Conservation (phyloP, 768 basidiomycete genomes). For the Kwoniella sp. region DNA sequence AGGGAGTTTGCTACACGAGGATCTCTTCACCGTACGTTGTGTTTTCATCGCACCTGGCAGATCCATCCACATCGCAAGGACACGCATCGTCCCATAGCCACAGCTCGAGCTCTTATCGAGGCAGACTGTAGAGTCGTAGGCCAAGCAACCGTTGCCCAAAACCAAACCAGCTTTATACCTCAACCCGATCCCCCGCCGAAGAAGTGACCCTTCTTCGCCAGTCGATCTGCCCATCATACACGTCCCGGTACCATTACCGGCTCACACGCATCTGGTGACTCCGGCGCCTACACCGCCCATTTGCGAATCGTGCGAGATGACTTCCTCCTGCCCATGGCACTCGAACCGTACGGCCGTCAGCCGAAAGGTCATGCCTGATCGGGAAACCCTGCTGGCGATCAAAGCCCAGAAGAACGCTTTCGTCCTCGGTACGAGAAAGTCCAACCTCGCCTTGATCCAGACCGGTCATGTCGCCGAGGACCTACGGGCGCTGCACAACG, state of each 20-base stretch:
- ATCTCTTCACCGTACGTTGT: no score
- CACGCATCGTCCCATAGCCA: no score
- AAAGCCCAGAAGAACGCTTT: slow-evolving; percentile 15
- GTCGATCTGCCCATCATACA: neutral
- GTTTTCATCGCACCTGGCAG: no score
- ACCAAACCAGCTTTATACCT: no score
- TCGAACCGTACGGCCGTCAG: slow-evolving; percentile 11
- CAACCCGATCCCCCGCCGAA: no score
- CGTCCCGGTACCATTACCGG: slow-evolving; percentile 3
- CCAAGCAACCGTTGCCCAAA: no score
- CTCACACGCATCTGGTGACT: slow-evolving; percentile 1
- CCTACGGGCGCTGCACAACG: slow-evolving; percentile 60
- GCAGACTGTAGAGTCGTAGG: no score
- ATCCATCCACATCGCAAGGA: no score
- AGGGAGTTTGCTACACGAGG: no score
- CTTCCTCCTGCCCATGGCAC: slow-evolving; percentile 13
- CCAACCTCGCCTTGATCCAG: slow-evolving; percentile 84
- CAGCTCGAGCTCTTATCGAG: no score
- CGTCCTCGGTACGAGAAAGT: slow-evolving; percentile 73
- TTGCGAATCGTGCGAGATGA: slow-evolving; percentile 14
- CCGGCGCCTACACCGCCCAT: neutral
- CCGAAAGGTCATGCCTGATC: slow-evolving; percentile 9
- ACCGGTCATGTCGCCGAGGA: slow-evolving; percentile 71
- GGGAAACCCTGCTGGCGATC: slow-evolving; percentile 10
- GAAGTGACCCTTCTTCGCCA: no score